These are phyloP conservation scores for Phytophthora quininea DNA, from an alignment of 352 stramenopile species.

Conservation along the genomic window DNA sequence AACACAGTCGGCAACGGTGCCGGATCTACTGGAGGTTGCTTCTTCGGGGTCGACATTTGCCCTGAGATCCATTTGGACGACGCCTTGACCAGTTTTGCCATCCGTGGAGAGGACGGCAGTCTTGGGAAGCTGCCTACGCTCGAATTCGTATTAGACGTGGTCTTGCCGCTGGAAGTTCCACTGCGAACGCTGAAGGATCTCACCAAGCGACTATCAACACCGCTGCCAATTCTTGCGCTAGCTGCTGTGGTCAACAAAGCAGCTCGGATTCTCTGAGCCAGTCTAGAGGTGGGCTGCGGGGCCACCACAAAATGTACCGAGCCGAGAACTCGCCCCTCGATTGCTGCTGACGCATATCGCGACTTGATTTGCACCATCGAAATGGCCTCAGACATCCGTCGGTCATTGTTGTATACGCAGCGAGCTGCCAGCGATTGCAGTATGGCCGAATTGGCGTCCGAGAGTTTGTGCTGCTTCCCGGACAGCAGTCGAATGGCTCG, in stretches of 20 bases:
- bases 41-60: background rate
- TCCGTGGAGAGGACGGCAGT: background rate
- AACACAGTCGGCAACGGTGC: background rate
- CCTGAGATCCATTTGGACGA: conserved; percentile 4
- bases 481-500: conserved; percentile 24
- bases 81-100: conserved; percentile 2
- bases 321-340: conserved; percentile 3
- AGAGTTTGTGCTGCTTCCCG: conserved; percentile 16
- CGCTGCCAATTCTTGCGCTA: conserved; percentile 4
- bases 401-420: conserved; percentile 20
- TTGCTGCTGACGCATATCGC: conserved; percentile 7
- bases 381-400: background rate
- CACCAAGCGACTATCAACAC: background rate
- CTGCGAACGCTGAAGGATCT: conserved; percentile 5
- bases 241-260: conserved; percentile 1
- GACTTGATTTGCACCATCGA: conserved; percentile 19
- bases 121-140: background rate
- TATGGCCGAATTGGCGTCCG: conserved; percentile 3
- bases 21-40: background rate
- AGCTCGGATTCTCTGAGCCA: conserved; percentile 8
- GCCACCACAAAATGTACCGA: conserved; percentile 1
- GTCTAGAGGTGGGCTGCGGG: background rate
- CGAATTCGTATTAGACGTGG: background rate
- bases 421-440: conserved; percentile 16
- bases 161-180: background rate